Evolutionary conservation across 768 basidiomycete species (phyloP).

Genomic region (Serendipita sp.): DNA sequence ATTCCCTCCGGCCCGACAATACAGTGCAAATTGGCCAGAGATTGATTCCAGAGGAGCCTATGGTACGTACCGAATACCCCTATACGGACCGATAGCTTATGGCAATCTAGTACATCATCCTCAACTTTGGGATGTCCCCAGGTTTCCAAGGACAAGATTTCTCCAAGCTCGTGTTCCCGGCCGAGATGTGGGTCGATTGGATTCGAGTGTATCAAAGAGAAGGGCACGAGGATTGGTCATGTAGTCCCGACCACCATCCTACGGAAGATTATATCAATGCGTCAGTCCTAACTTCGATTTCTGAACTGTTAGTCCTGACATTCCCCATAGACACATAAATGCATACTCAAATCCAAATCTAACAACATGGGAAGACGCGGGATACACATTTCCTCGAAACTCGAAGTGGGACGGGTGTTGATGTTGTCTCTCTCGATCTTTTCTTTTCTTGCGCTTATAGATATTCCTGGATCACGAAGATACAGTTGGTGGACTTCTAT

Average conservation of each 20-base stretch:
- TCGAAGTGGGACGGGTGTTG: neutral
- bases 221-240: constrained; percentile 22
- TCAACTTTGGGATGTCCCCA: constrained; percentile 52
- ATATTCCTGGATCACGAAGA: neutral
- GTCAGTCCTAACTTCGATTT: neutral
- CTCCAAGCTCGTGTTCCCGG: constrained; percentile 46
- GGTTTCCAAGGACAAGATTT: constrained; percentile 52
- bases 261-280: constrained; percentile 20
- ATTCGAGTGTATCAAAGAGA: constrained; percentile 64
- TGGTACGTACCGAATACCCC: constrained; percentile 17
- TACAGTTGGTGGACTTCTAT: neutral
- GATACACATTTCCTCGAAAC: constrained; percentile 18
- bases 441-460: neutral
- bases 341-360: constrained; percentile 19
- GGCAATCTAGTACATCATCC: constrained; percentile 26
- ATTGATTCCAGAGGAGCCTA: constrained; percentile 21
- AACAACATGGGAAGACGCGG: constrained; percentile 17
- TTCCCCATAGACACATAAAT: constrained; percentile 11
- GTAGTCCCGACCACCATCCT: constrained; percentile 20
- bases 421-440: neutral
- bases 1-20: constrained; percentile 16
- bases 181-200: constrained; percentile 58
- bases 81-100: constrained; percentile 11
- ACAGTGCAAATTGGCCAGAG: constrained; percentile 17
- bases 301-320: neutral